These are phyloP conservation scores for Phytophthora brassicae DNA, from an alignment of 352 stramenopile genomes.

Conservation along the genomic window DNA sequence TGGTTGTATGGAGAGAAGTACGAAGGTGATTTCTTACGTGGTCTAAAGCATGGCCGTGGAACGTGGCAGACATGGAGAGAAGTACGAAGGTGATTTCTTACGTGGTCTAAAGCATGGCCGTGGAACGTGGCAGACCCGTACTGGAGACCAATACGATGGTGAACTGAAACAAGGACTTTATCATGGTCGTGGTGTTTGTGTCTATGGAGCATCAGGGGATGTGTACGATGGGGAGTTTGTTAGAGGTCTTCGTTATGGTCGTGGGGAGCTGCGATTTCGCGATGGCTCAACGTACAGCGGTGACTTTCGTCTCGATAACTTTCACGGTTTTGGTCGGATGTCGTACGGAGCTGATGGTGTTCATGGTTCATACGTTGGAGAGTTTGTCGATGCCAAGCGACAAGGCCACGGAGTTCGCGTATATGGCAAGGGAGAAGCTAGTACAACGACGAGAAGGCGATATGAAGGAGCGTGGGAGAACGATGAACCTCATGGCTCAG, in stretches of 20 bases:
- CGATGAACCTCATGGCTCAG: conserved; percentile 57
- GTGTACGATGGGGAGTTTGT: conserved; percentile 74
- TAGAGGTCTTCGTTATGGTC: conserved; percentile 58
- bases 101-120: conserved; percentile 55
- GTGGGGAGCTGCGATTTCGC: conserved; percentile 44
- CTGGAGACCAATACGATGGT: conserved; percentile 60
- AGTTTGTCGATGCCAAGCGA: conserved; percentile 52
- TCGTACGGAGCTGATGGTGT: conserved; percentile 44
- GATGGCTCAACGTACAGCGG: conserved; percentile 64
- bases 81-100: conserved; percentile 69
- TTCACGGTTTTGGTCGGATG: conserved; percentile 65
- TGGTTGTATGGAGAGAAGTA: conserved; percentile 65
- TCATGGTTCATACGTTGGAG: conserved; percentile 61
- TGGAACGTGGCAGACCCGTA: conserved; percentile 47
- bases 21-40: conserved; percentile 59
- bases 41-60: conserved; percentile 61
- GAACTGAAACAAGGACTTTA: conserved; percentile 53
- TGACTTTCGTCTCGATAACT: conserved; percentile 48
- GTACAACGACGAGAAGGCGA: conserved; percentile 15
- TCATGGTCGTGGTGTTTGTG: conserved; percentile 54
- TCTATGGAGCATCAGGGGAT: conserved; percentile 55
- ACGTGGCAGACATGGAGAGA: conserved; percentile 48
- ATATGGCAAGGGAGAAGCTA: conserved; percentile 42
- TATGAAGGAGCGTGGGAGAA: conserved; percentile 78
- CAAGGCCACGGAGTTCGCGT: conserved; percentile 65